Evolutionary conservation across 2,329 filamentous ascomycete genomes (phyloP).

Genomic region (Talaromyces funiculosus): DNA sequence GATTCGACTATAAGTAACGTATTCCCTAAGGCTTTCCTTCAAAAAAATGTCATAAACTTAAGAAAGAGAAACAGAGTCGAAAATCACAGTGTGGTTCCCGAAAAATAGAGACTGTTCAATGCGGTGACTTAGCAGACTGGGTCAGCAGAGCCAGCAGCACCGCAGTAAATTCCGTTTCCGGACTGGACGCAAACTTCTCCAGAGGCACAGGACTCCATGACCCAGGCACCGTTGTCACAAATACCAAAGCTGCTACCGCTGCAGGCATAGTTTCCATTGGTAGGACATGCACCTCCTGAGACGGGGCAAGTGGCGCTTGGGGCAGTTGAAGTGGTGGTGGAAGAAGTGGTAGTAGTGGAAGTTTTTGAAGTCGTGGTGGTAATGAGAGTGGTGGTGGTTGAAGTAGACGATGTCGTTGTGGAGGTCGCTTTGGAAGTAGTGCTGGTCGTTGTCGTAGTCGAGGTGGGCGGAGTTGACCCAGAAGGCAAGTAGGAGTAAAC

Average conservation of each 20-base stretch:
- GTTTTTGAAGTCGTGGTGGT: not conserved
- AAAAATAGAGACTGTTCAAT: not conserved
- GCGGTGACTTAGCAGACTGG: not conserved
- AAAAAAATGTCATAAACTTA: not conserved
- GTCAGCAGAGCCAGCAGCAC: not conserved
- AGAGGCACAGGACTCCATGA: conserved; percentile 8
- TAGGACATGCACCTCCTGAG: not conserved
- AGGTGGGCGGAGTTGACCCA: not conserved
- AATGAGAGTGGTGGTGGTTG: not conserved
- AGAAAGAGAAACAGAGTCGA: not conserved
- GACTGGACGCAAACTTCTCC: conserved; percentile 8
- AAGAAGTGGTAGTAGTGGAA: not conserved
- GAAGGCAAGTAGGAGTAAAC: conserved; percentile 21
- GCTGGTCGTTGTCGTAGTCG: not conserved
- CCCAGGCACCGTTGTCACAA: conserved; percentile 4
- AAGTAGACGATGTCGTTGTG: not conserved
- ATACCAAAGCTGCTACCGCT: conserved; percentile 9
- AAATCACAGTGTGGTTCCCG: too few species aligned
- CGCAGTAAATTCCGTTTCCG: conserved; percentile 7
- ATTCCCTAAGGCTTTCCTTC: not conserved
- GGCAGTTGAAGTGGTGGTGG: not conserved
- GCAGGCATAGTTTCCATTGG: conserved; percentile 1
- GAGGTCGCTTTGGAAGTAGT: not conserved
- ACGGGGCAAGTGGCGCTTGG: conserved; percentile 1
- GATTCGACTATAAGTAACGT: not conserved